A percentile compares a stretch with the other conserved stretches of the same genome.
phyloP scores from a whole-genome alignment of 78 protist species.

The Dictyostelium intermedium region DNA sequence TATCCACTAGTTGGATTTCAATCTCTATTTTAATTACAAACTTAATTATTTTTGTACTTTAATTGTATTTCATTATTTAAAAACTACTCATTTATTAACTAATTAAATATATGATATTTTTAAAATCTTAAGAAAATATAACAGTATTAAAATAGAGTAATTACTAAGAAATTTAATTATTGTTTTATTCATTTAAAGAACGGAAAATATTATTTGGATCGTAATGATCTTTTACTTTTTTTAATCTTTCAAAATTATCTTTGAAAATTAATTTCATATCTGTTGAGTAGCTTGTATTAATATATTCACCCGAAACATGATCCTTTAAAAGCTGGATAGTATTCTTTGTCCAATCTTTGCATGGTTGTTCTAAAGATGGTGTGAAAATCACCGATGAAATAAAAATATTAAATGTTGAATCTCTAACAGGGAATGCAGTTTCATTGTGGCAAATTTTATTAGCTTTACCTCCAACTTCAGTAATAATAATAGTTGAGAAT shows the following conservation, averaged over 20 bases:
- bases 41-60: not conserved
- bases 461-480: constrained; percentile 6
- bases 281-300: not conserved
- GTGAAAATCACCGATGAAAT: not conserved
- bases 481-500: not conserved
- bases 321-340: not conserved
- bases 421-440: not conserved
- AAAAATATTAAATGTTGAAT: constrained; percentile 12
- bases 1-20: not conserved
- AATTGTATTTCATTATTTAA: too few species aligned
- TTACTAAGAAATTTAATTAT: too few species aligned
- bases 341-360: not conserved
- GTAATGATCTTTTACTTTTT: not conserved
- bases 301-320: not conserved
- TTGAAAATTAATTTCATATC: not conserved
- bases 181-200: too few species aligned
- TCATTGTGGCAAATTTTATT: not conserved
- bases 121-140: too few species aligned
- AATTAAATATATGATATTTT: too few species aligned
- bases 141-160: too few species aligned
- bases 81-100: too few species aligned
- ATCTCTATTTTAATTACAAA: not conserved
- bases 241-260: not conserved
- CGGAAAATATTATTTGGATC: not conserved
- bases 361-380: not conserved